Percentiles rank a stretch among this genome's conserved stretches.
These are phyloP conservation scores for Hanseniaspora gamundiae DNA, from an alignment of 1,139 yeast genomes.

Conservation along the genomic window DNA sequence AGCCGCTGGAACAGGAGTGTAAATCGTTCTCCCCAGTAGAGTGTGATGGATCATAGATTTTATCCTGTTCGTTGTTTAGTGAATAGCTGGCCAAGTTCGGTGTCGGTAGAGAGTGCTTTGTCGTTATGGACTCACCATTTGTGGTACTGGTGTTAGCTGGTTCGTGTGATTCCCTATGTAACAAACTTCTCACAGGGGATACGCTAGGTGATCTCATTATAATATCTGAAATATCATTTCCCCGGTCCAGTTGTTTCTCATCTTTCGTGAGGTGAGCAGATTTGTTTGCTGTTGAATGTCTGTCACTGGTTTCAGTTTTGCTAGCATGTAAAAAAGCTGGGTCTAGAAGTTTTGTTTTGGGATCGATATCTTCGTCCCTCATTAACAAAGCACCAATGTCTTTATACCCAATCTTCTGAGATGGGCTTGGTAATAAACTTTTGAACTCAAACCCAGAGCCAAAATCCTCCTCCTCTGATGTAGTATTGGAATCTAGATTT, in stretches of 20 bases:
- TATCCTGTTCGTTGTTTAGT: too few relatives aligned
- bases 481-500: conserved; percentile 1
- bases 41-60: too few relatives aligned
- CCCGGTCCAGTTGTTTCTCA: not conserved
- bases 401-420: not conserved
- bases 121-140: too few relatives aligned
- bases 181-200: not conserved
- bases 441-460: conserved; percentile 25
- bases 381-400: not conserved
- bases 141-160: too few relatives aligned
- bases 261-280: not conserved
- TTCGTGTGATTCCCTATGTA: too few relatives aligned
- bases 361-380: not conserved
- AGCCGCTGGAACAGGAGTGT: too few relatives aligned
- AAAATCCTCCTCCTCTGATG: conserved; percentile 22
- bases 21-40: too few relatives aligned
- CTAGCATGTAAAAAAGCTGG: not conserved
- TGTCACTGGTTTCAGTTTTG: not conserved
- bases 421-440: conserved; percentile 11
- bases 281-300: too few relatives aligned
- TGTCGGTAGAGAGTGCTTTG: too few relatives aligned
- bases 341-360: not conserved
- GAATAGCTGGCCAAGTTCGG: too few relatives aligned
- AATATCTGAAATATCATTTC: not conserved
- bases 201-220: not conserved